phyloP scores from a whole-genome alignment of 305 asterid species.

The Fraxinus dipetala region DNA sequence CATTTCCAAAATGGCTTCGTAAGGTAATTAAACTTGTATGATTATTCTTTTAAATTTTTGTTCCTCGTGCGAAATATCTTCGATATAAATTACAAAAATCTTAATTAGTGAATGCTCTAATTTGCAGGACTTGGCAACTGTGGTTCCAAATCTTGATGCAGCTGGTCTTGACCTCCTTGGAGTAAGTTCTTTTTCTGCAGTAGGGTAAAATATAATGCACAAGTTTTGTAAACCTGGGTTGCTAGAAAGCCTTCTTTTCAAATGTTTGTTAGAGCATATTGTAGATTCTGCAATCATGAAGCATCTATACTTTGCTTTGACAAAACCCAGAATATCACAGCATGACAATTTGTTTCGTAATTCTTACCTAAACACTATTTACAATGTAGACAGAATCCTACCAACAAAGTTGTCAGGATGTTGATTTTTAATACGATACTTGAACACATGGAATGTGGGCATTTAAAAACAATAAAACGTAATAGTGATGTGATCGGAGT shows the following conservation, averaged over 20 bases:
- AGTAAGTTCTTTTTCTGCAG: constrained; percentile 50
- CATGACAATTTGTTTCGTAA: not conserved
- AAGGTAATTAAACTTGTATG: constrained; percentile 45
- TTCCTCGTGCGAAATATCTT: constrained; percentile 5
- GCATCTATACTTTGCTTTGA: not conserved
- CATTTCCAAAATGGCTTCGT: constrained; percentile 86
- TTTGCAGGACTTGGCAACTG: constrained; percentile 69
- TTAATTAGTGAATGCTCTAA: constrained; percentile 15
- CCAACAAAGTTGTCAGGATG: not conserved
- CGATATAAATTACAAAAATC: not conserved
- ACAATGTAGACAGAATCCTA: not conserved
- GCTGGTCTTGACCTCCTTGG: constrained; percentile 85
- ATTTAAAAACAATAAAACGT: not conserved
- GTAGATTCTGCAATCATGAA: not conserved
- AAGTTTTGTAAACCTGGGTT: not conserved
- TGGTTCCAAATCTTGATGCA: constrained; percentile 77
- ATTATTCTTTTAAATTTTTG: not conserved
- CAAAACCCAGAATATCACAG: not conserved
- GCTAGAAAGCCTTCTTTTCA: not conserved
- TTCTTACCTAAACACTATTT: not conserved
- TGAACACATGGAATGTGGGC: not conserved
- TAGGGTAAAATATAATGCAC: not conserved
- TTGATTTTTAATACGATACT: not conserved
- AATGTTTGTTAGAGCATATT: not conserved
- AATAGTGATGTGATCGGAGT: not conserved